These are phyloP conservation scores for Fragilaria crotonensis DNA, from an alignment of 108 stramenopile genomes.

Conservation along the genomic window DNA sequence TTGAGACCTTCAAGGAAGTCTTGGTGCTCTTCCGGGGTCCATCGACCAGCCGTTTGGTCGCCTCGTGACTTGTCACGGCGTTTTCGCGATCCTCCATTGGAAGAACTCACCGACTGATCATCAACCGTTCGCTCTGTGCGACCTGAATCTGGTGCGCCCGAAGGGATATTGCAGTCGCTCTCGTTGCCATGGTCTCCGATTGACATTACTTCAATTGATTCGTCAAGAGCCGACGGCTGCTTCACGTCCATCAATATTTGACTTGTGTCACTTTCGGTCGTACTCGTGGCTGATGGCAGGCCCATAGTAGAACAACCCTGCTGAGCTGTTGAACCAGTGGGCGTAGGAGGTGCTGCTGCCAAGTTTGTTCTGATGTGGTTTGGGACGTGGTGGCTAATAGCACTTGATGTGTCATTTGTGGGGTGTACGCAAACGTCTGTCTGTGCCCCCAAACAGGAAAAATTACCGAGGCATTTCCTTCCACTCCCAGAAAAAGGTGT, in stretches of 20 bases:
- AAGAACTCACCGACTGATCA: not conserved
- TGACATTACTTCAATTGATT: not conserved
- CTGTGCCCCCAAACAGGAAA: not conserved
- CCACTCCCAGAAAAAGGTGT: not conserved
- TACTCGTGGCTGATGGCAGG: not conserved
- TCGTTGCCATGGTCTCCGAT: not conserved
- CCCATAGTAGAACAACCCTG: not conserved
- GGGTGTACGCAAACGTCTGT: not conserved
- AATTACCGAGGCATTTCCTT: not conserved
- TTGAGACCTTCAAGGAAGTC: constrained; percentile 84
- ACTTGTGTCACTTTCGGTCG: not conserved
- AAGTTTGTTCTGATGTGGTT: not conserved
- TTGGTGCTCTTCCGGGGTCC: constrained; percentile 89
- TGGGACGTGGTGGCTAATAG: not conserved
- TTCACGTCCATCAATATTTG: not conserved
- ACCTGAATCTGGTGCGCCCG: not conserved
- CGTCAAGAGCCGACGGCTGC: not conserved
- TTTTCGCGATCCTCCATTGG: not conserved
- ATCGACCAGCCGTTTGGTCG: constrained; percentile 64
- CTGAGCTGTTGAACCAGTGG: not conserved
- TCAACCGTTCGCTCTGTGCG: not conserved
- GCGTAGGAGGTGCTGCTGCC: too few species aligned
- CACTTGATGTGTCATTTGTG: too few species aligned
- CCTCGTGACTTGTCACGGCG: not conserved
- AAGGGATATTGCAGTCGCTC: not conserved